These are phyloP conservation scores for Peribolospora kevripleyi DNA, from an alignment of 768 basidiomycete species.

Conservation along the genomic window DNA sequence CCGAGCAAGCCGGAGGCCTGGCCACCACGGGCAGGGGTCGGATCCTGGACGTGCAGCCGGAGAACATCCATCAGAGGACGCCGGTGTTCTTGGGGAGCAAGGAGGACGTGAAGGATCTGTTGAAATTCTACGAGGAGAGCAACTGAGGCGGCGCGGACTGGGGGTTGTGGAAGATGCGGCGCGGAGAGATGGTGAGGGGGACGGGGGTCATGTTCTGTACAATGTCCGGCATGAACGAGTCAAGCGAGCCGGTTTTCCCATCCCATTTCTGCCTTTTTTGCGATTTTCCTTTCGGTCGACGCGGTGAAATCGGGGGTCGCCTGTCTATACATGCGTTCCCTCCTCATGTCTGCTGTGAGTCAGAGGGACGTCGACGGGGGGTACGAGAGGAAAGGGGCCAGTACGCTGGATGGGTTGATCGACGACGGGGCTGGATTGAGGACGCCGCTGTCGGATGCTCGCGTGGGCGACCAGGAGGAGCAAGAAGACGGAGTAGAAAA, in stretches of 20 bases:
- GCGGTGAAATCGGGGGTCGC: neutral
- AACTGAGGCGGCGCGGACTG: neutral
- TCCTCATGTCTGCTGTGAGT: too few species aligned
- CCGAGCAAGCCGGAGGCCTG: slow-evolving; percentile 61
- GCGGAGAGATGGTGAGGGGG: neutral
- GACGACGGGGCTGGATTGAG: too few species aligned
- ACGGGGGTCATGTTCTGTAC: neutral
- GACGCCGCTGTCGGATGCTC: too few species aligned
- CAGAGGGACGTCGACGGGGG: neutral
- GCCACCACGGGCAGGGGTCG: slow-evolving; percentile 87
- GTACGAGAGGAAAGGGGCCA: neutral
- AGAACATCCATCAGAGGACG: slow-evolving; percentile 68
- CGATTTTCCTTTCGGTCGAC: neutral
- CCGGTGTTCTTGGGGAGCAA: slow-evolving; percentile 79
- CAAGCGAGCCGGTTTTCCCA: neutral
- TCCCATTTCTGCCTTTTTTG: neutral
- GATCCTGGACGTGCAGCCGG: slow-evolving; percentile 75
- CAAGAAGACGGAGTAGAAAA: too few species aligned
- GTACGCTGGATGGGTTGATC: too few species aligned
- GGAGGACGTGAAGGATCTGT: slow-evolving; percentile 75
- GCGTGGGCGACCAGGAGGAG: too few species aligned
- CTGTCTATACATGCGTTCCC: too few species aligned
- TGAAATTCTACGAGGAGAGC: slow-evolving; percentile 46
- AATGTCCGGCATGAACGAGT: neutral
- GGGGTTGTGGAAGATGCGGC: neutral